Evolutionary conservation across 257 asterid species (phyloP), one percentile per base, ranked within the genome.

Genomic region (Gentiana dahurica): DNA sequence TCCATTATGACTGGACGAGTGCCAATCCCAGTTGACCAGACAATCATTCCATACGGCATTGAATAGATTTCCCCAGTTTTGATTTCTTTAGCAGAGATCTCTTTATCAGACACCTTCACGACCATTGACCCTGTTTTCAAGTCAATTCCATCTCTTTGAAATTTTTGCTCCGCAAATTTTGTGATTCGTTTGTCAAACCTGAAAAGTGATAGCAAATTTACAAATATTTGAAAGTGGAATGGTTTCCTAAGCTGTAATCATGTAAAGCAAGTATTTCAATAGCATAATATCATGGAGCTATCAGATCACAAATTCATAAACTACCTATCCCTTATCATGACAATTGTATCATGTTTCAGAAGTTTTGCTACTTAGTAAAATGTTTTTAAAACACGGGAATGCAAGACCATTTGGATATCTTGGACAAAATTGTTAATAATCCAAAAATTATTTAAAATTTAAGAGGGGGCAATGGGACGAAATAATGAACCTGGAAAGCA

Each of bases 181-280:
- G 98, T 84, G 64, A 91, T 87, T 81, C 98, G 75, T 74, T 87
- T 91, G 85, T 91, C 98, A 73, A 91, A 91, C 96, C 98, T 91
- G 77, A 62, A 79, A 38, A 58, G 46, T 10, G 9, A 41, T 41
- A 24, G 24, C 46, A 41, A 41, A 41, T 2, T 41, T 5, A 41
- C 46, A 41, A 7, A 41, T 41, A 41, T 41, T 5, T 41, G 46
- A 41, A 41, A 5, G 8, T 2, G 9, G 9, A 41, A 41, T 1
- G 46, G 46, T 41, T 41, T 5, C 9, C 46, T 3, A 10, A 10
- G 9, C 46, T 10, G 6, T 41, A 5, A 1, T 41, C 2, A 5
- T 41, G 46, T 41, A 41, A 5, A 41, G 46, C 6, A 36, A 49
- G 58, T 63, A 49, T 65, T 63, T 53, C 37, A 53, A 36, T 36